Evolutionary conservation across 106 monocot genomes (phyloP).

Genomic region (Allium cepa): DNA sequence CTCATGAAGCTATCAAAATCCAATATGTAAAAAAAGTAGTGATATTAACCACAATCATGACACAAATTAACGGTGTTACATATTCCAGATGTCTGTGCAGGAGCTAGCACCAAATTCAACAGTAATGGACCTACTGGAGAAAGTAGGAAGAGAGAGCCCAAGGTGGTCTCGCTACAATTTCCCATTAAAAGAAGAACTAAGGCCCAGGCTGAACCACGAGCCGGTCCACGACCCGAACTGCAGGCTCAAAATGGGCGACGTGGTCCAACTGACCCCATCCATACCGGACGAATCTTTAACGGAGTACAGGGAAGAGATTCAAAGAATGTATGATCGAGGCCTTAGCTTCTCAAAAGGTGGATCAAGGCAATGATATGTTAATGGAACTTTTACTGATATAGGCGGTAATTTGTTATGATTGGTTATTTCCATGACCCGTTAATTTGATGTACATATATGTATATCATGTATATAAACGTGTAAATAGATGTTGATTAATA

Average conservation of each 20-base stretch:
- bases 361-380: slow-evolving; percentile 14
- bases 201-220: slow-evolving; percentile 48
- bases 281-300: slow-evolving; percentile 43
- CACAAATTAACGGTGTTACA: not conserved
- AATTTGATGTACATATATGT: slow-evolving; percentile 10
- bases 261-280: slow-evolving; percentile 50
- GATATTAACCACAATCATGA: not conserved
- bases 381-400: not conserved
- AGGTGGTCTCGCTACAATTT: slow-evolving; percentile 22
- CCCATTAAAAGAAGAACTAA: slow-evolving; percentile 53
- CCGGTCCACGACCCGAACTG: slow-evolving; percentile 25
- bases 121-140: slow-evolving; percentile 47
- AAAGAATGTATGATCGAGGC: slow-evolving; percentile 58
- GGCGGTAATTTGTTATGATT: not conserved
- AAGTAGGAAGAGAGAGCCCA: slow-evolving; percentile 25
- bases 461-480: not conserved
- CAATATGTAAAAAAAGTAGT: not conserved
- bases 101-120: slow-evolving; percentile 67
- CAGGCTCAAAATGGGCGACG: slow-evolving; percentile 70
- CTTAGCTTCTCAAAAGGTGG: slow-evolving; percentile 20
- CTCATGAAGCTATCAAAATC: not conserved
- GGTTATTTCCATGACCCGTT: not conserved
- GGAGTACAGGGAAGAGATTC: slow-evolving; percentile 67
- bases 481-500: too few relatives aligned
- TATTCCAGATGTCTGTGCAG: slow-evolving; percentile 70